Base-by-base conservation (phyloP, 2,329 filamentous ascomycete species). In the Diplodia intermedia region DNA sequence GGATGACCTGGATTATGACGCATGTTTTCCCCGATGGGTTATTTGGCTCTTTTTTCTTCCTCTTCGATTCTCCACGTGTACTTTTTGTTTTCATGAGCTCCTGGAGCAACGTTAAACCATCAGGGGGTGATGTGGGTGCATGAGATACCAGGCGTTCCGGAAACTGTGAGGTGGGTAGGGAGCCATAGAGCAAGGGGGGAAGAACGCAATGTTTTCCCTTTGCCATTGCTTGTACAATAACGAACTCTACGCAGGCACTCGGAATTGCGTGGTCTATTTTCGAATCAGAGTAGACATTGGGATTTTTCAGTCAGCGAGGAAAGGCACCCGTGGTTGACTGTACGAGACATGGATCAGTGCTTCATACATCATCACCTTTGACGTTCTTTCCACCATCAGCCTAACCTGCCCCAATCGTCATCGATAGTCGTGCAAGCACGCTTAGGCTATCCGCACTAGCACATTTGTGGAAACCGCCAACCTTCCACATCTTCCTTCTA, bases 121-220 rank as follows among this genome's bases (percentile, higher is more conserved):
- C 38, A 62, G 31, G 14, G 14, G 15, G 14, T 49, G 47, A n/a
- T 43, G 47, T 52, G 36, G 47, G 61, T 31, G 61, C 61, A 65
- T 65, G 61, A 65, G 61, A 65, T 65, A 65, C 61, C 61, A 65
- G 61, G 61, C 61, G 61, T 65, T 65, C 31, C 31, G 47, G 61
- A 23, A 43, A 20, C 18, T 23, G 5, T 47, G 26, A 50, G 55
- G 56, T 49, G 40, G 26, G 18, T 20, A 38, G 8, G 15, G 38
- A 18, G 56, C 50, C 15, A 29, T 14, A 11, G 33, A 18, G 33
- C 36, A 62, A 31, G 40, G 8, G 23, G 56, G 20, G 47, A 60
- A 47, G n/a, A 38, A 36, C 29, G 3, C 18, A 43, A 18, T 9
- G 55, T 36, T 23, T 40, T 26, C 56, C n/a, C n/a, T 20, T 11